Conservation (phyloP, 495 filamentous ascomycete species). For the Parachaetomium inaequale region DNA sequence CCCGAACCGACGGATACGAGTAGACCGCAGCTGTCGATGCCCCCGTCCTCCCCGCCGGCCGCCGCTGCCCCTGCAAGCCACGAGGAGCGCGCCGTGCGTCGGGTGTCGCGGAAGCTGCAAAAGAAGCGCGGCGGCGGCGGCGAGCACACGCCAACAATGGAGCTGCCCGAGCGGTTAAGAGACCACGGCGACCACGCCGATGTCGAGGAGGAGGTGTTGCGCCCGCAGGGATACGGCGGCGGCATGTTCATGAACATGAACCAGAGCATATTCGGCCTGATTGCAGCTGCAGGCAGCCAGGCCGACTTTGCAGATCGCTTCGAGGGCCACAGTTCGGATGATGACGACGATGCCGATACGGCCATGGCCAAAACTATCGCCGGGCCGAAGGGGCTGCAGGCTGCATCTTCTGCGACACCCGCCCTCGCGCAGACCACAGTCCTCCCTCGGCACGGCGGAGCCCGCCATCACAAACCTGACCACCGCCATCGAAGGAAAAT, state of each 20-base stretch:
- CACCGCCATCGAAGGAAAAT: slow-evolving; percentile 52
- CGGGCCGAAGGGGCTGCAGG: slow-evolving; percentile 14
- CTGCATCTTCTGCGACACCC: neutral
- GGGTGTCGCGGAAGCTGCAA: slow-evolving; percentile 52
- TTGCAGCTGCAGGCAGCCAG: slow-evolving; percentile 81
- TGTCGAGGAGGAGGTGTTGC: slow-evolving; percentile 66
- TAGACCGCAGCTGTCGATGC: neutral
- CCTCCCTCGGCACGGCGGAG: slow-evolving; percentile 24
- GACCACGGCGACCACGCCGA: slow-evolving; percentile 62
- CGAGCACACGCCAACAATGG: slow-evolving; percentile 58
- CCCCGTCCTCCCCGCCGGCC: slow-evolving; percentile 17
- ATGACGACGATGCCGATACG: slow-evolving; percentile 46
- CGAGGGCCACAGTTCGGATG: slow-evolving; percentile 76
- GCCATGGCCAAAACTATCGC: slow-evolving; percentile 34
- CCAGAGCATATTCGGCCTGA: slow-evolving; percentile 90
- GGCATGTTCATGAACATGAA: slow-evolving; percentile 71
- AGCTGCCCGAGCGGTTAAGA: slow-evolving; percentile 73
- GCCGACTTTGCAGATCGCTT: slow-evolving; percentile 78
- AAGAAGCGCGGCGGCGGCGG: slow-evolving; percentile 52
- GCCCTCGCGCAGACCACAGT: slow-evolving; percentile 38
- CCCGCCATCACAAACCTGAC: slow-evolving; percentile 26
- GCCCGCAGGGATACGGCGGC: slow-evolving; percentile 52
- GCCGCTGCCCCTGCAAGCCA: slow-evolving; percentile 17
- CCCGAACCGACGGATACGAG: neutral
- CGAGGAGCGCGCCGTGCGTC: slow-evolving; percentile 30